Conservation (phyloP, 2,329 filamentous ascomycete genomes). For the Microcyclospora tardicrescens region DNA sequence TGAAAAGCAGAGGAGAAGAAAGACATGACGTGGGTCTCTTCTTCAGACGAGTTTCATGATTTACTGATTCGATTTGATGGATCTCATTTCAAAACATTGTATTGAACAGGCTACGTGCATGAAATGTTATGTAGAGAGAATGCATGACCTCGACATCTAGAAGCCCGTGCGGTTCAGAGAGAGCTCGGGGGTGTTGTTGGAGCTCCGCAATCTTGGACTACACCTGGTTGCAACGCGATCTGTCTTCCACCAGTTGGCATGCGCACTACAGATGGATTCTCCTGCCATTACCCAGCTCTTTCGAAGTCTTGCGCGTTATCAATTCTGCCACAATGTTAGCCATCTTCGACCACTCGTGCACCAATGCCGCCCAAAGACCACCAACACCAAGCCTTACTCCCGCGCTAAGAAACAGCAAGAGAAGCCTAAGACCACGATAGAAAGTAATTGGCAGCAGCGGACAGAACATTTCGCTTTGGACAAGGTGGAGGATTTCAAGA, state of each 20-base stretch:
- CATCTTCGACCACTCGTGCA: constrained; percentile 38
- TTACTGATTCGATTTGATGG: too few species aligned
- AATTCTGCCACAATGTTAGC: constrained; percentile 26
- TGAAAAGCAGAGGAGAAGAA: constrained; percentile 13
- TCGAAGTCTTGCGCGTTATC: constrained; percentile 69
- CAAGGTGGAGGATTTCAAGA: constrained; percentile 64
- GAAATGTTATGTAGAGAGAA: too few species aligned
- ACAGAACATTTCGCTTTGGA: constrained; percentile 63
- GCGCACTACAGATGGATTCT: constrained; percentile 55
- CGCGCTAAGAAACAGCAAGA: constrained; percentile 4
- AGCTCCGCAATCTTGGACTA: neutral
- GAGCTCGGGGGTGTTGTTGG: neutral
- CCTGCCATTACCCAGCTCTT: constrained; percentile 66
- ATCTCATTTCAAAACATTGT: too few species aligned
- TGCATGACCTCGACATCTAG: too few species aligned
- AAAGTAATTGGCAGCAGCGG: constrained; percentile 77
- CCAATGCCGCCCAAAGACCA: constrained; percentile 13
- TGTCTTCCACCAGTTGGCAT: too few species aligned
- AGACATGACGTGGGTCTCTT: neutral
- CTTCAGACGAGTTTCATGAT: too few species aligned
- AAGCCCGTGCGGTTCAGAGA: neutral
- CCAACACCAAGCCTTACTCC: neutral
- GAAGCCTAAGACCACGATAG: constrained; percentile 34
- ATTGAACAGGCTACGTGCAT: too few species aligned
- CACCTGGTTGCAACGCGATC: too few species aligned